Conservation (phyloP, 164 flowering plant genomes). For the Macadamia tetraphylla region DNA sequence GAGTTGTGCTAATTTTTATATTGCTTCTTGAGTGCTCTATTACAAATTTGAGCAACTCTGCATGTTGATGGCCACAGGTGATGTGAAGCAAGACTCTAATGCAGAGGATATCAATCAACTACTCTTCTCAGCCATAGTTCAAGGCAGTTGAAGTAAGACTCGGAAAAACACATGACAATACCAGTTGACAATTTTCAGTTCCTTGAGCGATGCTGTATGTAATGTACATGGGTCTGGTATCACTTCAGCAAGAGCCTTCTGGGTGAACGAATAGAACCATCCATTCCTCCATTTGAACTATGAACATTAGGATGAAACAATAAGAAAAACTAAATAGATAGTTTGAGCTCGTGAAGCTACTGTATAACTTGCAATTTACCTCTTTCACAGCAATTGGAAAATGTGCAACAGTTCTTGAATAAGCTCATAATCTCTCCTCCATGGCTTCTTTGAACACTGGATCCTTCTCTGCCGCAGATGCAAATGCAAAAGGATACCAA, state of each 20-base stretch:
- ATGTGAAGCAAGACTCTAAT: constrained; percentile 34
- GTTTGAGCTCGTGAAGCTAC: background rate
- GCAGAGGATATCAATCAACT: constrained; percentile 58
- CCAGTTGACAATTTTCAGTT: constrained; percentile 45
- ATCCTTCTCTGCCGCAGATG: constrained; percentile 70
- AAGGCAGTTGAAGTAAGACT: constrained; percentile 3
- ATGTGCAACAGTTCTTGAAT: constrained; percentile 89
- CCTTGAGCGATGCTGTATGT: constrained; percentile 87
- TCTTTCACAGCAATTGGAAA: constrained; percentile 97
- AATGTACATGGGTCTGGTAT: constrained; percentile 80
- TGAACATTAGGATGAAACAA: background rate
- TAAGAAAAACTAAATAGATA: background rate
- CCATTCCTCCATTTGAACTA: constrained; percentile 99
- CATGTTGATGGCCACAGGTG: constrained; percentile 38
- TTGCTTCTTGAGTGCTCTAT: too few relatives aligned
- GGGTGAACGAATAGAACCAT: constrained; percentile 45
- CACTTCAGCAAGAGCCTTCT: constrained; percentile 52
- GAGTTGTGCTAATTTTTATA: too few relatives aligned
- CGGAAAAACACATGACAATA: background rate
- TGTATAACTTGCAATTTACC: constrained; percentile 28
- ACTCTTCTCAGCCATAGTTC: constrained; percentile 66
- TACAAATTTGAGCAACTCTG: background rate
- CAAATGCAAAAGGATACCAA: constrained; percentile 72
- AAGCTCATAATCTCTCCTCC: constrained; percentile 80
- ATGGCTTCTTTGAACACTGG: constrained; percentile 25